Percentiles rank a stretch among this genome's conserved stretches.
Conservation (phyloP, 768 basidiomycete genomes). For the Daedalea quercina region DNA sequence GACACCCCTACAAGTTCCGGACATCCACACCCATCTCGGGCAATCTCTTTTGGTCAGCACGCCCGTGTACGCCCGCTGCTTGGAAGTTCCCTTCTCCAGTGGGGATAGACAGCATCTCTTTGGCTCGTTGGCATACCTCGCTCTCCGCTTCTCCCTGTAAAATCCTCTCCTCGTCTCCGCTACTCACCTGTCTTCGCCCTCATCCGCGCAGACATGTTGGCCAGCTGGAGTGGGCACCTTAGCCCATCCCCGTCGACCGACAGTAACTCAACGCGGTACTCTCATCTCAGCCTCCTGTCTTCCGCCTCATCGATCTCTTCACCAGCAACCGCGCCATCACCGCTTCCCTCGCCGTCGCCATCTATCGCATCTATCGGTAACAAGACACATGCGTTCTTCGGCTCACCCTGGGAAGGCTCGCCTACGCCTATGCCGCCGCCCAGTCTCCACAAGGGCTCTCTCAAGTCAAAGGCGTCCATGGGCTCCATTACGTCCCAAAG, state of each 20-base stretch:
- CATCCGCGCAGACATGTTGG: slow-evolving; percentile 11
- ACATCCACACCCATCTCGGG: not conserved
- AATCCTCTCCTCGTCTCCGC: not conserved
- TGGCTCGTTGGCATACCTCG: not conserved
- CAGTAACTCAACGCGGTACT: slow-evolving; percentile 16
- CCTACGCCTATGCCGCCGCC: slow-evolving; percentile 39
- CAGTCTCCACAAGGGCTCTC: slow-evolving; percentile 11
- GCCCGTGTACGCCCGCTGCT: not conserved
- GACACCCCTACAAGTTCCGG: not conserved
- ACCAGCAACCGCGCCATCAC: slow-evolving; percentile 13
- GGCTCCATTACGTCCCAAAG: not conserved
- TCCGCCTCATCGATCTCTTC: slow-evolving; percentile 15
- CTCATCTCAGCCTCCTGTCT: slow-evolving; percentile 21
- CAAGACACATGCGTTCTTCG: slow-evolving; percentile 27
- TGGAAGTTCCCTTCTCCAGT: not conserved
- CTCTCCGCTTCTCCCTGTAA: not conserved
- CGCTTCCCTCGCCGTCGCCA: slow-evolving; percentile 21
- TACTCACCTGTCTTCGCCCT: not conserved
- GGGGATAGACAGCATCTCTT: not conserved
- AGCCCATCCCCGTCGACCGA: slow-evolving; percentile 16
- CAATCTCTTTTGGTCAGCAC: not conserved
- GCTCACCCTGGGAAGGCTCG: slow-evolving; percentile 37
- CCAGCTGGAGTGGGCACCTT: slow-evolving; percentile 18
- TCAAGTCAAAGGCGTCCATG: slow-evolving; percentile 9
- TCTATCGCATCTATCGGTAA: slow-evolving; percentile 15